Conservation (phyloP, 2,329 filamentous ascomycete genomes). For the Talaromyces sp. region DNA sequence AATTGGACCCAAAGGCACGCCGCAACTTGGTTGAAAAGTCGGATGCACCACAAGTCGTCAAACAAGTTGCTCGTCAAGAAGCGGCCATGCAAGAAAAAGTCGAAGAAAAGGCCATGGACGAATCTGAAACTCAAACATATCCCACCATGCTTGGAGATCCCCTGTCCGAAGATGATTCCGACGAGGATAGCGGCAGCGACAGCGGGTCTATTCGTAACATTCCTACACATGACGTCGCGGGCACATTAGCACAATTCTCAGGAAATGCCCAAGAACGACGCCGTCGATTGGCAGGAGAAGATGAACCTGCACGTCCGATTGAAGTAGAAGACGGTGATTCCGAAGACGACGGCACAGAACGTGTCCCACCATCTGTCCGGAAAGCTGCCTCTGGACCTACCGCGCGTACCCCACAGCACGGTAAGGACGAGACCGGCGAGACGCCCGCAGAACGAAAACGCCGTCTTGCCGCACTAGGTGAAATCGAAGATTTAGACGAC, state of each 20-base stretch:
- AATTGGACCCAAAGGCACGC: conserved; percentile 57
- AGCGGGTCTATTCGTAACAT: conserved; percentile 22
- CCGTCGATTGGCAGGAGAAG: conserved; percentile 31
- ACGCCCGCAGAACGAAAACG: conserved; percentile 47
- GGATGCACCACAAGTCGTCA: conserved; percentile 39
- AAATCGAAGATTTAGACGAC: conserved; percentile 29
- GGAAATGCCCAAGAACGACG: conserved; percentile 36
- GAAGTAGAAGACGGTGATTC: conserved; percentile 29
- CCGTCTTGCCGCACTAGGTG: conserved; percentile 44
- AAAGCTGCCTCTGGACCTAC: conserved; percentile 13
- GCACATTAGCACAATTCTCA: conserved; percentile 13
- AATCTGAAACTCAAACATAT: neutral
- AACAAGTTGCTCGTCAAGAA: conserved; percentile 35
- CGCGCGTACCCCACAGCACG: neutral
- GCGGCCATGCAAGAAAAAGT: conserved; percentile 22
- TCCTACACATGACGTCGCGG: conserved; percentile 32
- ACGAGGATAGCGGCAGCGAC: conserved; percentile 11
- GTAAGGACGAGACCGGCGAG: conserved; percentile 23
- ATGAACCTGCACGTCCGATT: conserved; percentile 16
- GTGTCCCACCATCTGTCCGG: conserved; percentile 32
- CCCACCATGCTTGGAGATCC: conserved; percentile 15
- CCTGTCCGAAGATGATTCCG: conserved; percentile 13
- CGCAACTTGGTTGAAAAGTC: conserved; percentile 44
- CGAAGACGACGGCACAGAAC: conserved; percentile 43
- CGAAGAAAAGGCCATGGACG: conserved; percentile 26